Evolutionary conservation across 306 rosid species (phyloP), one percentile per base, ranked within the genome.

Genomic region (Rosa rugosa): DNA sequence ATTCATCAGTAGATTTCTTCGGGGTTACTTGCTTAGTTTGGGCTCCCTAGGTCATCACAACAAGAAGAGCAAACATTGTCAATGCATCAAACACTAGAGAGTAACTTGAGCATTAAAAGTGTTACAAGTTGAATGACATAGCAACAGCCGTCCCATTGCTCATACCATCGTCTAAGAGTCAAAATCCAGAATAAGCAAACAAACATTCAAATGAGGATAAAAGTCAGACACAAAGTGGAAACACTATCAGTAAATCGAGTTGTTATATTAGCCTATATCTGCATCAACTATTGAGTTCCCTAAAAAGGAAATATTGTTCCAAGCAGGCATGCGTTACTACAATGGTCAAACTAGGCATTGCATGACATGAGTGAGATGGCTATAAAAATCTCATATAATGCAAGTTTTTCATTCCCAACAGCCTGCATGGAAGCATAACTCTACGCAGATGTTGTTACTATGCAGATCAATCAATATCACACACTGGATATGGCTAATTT

Each of bases 1-100:
- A 63, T 64, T 75, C 83, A 72, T 84, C 90, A 0, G 77, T 23
- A 50, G 90, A 78, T 70, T 86, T 86, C 92, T 84, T 92, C 11
- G 78, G 83, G 63, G 88, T 81, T 75, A 50, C 88, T 70, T 83
- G 83, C 89, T 88, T 91, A 69, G 76, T 77, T 83, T 94, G 97
- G 86, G 88, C 91, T 54, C 85, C 94, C 91, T 87, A 78, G 20
- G 71, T 73, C 36, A 82, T 65, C 63, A 85, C 49, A 81, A 36
- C 53, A 73, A 56, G 42, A 45, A 46, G 69, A 68, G 77, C n/a
- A 16, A 11, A 38, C 44, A 76, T 18, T 72, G 54, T 74, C n/a
- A 22, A 78, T 18, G 70, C 80, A 40, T 77, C 72, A 4, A 23
- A 40, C 8, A 74, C 49, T 46, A 57, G 46, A 66, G 8, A 69